These are phyloP conservation scores for Aspergillus sp. DNA, from an alignment of 2,329 filamentous ascomycete species.

Conservation along the genomic window DNA sequence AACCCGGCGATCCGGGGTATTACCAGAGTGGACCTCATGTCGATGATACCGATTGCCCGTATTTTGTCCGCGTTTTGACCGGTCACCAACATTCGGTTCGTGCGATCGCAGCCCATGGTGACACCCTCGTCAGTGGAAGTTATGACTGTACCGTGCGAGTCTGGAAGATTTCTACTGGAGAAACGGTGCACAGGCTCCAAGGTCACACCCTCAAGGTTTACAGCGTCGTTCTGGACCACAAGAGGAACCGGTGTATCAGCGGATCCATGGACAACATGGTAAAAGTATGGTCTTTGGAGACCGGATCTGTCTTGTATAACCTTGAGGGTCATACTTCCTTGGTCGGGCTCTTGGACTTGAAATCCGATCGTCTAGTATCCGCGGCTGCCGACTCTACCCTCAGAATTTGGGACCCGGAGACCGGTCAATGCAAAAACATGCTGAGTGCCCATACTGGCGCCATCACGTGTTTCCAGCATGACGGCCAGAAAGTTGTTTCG, in stretches of 20 bases:
- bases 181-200: constrained; percentile 76
- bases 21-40: constrained; percentile 76
- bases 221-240: constrained; percentile 89
- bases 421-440: constrained; percentile 83
- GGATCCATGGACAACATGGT: constrained; percentile 98
- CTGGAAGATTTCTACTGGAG: constrained; percentile 96
- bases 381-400: constrained; percentile 94
- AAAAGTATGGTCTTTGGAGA: constrained; percentile 94
- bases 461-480: constrained; percentile 98
- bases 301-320: constrained; percentile 79
- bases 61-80: constrained; percentile 82
- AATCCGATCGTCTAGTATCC: constrained; percentile 85
- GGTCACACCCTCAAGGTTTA: constrained; percentile 95
- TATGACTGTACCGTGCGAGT: constrained; percentile 95
- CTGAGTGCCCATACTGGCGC: constrained; percentile 93
- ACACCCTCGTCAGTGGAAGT: constrained; percentile 94
- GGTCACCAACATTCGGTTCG: constrained; percentile 93
- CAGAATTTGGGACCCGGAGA: constrained; percentile 95
- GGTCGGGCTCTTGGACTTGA: constrained; percentile 86
- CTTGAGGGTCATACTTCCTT: constrained; percentile 91
- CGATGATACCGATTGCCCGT: constrained; percentile 78
- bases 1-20: constrained; percentile 72
- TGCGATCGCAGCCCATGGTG: constrained; percentile 90
- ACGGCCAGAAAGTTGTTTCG: constrained; percentile 93
- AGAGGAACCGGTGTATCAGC: constrained; percentile 91